Conservation (phyloP, 2,329 filamentous ascomycete genomes). For the Neospermospora avenae region DNA sequence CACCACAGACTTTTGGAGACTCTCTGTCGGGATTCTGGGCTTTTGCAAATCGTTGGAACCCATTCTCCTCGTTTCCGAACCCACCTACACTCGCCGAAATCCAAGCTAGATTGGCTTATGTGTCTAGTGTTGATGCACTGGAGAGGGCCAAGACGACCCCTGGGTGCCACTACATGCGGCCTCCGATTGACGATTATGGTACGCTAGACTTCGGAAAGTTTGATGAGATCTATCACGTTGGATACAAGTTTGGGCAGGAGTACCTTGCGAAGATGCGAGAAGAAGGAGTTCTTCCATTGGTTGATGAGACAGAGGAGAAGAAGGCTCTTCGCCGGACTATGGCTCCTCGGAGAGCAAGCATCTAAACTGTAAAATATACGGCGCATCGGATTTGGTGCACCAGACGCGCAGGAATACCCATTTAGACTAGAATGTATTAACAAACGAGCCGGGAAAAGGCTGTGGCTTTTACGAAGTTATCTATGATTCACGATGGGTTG, state of each 20-base stretch:
- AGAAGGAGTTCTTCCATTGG: slow-evolving; percentile 68
- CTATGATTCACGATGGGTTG: neutral
- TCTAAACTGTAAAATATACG: slow-evolving; percentile 41
- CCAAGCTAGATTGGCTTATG: slow-evolving; percentile 90
- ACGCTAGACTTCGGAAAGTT: slow-evolving; percentile 97
- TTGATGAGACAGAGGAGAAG: slow-evolving; percentile 73
- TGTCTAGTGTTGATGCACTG: slow-evolving; percentile 89
- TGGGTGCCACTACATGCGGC: slow-evolving; percentile 94
- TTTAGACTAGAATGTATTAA: neutral
- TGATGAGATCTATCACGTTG: slow-evolving; percentile 90
- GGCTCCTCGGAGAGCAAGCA: slow-evolving; percentile 75
- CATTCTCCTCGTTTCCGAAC: slow-evolving; percentile 83
- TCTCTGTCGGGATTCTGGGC: slow-evolving; percentile 95
- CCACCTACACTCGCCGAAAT: slow-evolving; percentile 95
- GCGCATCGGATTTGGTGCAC: slow-evolving; percentile 4
- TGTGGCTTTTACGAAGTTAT: neutral
- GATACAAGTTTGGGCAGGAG: slow-evolving; percentile 80
- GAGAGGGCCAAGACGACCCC: slow-evolving; percentile 89
- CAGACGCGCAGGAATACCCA: slow-evolving; percentile 18
- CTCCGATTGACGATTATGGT: slow-evolving; percentile 88
- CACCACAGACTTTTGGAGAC: slow-evolving; percentile 89
- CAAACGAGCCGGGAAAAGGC: neutral
- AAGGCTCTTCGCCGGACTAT: slow-evolving; percentile 73
- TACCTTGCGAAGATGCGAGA: slow-evolving; percentile 75
- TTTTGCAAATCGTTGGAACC: slow-evolving; percentile 94